Evolutionary conservation across 805 yeast species (phyloP).

Genomic region (Yarrowia yakushimensis): DNA sequence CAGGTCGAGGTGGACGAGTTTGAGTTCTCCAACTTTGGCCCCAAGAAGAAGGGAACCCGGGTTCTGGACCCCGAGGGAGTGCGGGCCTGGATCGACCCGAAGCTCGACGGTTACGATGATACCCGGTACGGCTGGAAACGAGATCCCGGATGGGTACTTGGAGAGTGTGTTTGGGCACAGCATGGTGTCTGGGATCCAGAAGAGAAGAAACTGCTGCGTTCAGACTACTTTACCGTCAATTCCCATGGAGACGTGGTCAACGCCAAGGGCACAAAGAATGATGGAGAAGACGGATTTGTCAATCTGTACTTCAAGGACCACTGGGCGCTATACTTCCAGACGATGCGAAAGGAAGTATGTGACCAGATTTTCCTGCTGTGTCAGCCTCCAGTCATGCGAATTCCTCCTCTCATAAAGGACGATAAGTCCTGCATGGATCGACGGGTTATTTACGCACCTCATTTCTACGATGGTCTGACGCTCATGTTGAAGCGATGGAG

Average conservation of each 20-base stretch:
- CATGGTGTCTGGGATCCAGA: slow-evolving; percentile 58
- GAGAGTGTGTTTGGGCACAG: slow-evolving; percentile 72
- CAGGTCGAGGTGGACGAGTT: slow-evolving; percentile 65
- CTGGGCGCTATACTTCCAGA: slow-evolving; percentile 47
- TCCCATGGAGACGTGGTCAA: slow-evolving; percentile 4
- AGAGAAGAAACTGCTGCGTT: slow-evolving; percentile 42
- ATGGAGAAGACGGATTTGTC: slow-evolving; percentile 49
- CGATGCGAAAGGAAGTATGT: slow-evolving; percentile 49
- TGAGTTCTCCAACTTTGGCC: slow-evolving; percentile 71
- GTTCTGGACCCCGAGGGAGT: slow-evolving; percentile 70
- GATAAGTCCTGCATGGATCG: slow-evolving; percentile 50
- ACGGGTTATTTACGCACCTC: slow-evolving; percentile 71
- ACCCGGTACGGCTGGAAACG: slow-evolving; percentile 66
- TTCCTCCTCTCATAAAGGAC: slow-evolving; percentile 64
- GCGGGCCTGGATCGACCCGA: slow-evolving; percentile 52
- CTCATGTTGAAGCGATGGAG: slow-evolving; percentile 88
- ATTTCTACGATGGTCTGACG: slow-evolving; percentile 90
- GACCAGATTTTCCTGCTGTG: slow-evolving; percentile 54
- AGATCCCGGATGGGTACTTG: slow-evolving; percentile 59
- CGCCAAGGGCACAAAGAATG: slow-evolving; percentile 5
- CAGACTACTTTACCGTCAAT: slow-evolving; percentile 48
- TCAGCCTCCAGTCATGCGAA: slow-evolving; percentile 77
- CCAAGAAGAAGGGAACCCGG: slow-evolving; percentile 56
- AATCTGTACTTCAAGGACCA: slow-evolving; percentile 61
- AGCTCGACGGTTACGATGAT: slow-evolving; percentile 49